phyloP scores from a whole-genome alignment of 257 asterid genomes.

The Nicotiana attenuata region DNA sequence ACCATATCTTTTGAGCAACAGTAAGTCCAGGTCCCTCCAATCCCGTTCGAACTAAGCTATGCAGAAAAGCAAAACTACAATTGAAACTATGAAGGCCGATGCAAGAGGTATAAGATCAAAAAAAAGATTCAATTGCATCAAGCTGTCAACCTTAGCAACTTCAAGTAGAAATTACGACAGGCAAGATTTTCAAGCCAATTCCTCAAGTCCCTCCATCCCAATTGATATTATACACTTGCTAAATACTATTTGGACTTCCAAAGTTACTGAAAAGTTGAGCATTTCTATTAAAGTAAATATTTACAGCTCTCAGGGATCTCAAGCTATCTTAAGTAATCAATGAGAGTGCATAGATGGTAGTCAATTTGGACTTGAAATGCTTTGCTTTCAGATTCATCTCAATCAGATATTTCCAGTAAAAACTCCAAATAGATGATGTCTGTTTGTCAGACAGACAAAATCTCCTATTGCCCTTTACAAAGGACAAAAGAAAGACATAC shows the following conservation, averaged over 20 bases:
- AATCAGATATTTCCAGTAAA: neutral
- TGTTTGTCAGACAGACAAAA: neutral
- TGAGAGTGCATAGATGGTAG: neutral
- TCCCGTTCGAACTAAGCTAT: slow-evolving; percentile 2
- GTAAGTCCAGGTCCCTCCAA: slow-evolving; percentile 43
- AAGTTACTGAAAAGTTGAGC: neutral
- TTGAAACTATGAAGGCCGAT: neutral
- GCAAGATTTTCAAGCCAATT: neutral
- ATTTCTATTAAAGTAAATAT: neutral
- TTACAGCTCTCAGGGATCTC: neutral
- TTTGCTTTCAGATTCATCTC: neutral
- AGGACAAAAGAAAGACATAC: neutral
- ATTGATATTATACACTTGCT: neutral
- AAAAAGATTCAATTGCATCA: neutral
- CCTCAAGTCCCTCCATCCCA: neutral
- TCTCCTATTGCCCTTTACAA: neutral
- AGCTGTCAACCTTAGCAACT: neutral
- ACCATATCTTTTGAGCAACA: slow-evolving; percentile 80
- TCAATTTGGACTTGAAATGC: neutral
- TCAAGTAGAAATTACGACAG: neutral
- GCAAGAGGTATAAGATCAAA: neutral
- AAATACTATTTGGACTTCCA: neutral
- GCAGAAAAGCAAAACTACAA: neutral
- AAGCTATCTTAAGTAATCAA: neutral
- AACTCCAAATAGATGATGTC: neutral